Conservation (phyloP, 1,139 yeast genomes). For the Wickerhamomyces sp. region DNA sequence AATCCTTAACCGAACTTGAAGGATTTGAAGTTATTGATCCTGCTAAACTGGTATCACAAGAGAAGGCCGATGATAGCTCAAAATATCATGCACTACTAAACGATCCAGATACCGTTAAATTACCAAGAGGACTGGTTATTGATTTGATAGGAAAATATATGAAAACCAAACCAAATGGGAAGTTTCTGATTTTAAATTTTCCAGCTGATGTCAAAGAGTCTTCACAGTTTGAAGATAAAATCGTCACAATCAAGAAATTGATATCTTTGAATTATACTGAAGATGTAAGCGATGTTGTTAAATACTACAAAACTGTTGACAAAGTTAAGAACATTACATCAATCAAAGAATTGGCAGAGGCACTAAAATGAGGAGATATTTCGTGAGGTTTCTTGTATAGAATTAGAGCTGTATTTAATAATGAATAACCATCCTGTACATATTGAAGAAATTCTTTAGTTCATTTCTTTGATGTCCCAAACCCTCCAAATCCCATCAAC, state of each 20-base stretch:
- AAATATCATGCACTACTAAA: constrained; percentile 35
- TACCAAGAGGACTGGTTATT: constrained; percentile 53
- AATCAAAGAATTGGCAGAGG: constrained; percentile 17
- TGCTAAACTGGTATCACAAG: constrained; percentile 11
- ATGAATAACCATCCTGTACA: neutral
- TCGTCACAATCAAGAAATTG: constrained; percentile 36
- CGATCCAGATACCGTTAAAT: constrained; percentile 26
- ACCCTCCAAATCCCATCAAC: constrained; percentile 59
- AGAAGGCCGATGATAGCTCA: constrained; percentile 24
- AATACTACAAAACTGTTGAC: constrained; percentile 54
- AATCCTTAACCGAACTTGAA: constrained; percentile 1
- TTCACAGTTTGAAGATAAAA: constrained; percentile 33
- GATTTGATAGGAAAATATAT: constrained; percentile 48
- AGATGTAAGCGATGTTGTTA: constrained; percentile 33
- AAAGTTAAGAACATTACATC: constrained; percentile 27
- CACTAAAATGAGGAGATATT: neutral
- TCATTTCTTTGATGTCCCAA: constrained; percentile 33
- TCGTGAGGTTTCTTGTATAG: no score
- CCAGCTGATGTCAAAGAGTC: constrained; percentile 58
- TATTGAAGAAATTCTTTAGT: no score
- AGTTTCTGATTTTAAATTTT: constrained; percentile 44
- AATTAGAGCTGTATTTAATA: no score
- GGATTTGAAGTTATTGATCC: constrained; percentile 19
- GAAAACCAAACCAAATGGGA: constrained; percentile 31
- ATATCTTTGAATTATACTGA: constrained; percentile 25